phyloP scores from a whole-genome alignment of 257 asterid genomes.

The Salvia splendens region DNA sequence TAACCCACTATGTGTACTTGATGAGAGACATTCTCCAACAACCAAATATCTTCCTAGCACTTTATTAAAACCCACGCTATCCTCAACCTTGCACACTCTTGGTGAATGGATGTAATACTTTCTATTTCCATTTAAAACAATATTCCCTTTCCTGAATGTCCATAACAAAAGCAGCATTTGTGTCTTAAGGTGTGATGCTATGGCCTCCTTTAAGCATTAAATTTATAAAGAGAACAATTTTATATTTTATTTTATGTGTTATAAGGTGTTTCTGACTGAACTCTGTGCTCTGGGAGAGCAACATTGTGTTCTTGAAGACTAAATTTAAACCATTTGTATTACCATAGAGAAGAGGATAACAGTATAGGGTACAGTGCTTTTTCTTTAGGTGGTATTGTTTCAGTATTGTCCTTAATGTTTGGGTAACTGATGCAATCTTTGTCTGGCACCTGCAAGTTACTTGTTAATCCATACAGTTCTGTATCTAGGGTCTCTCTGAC shows the following conservation, averaged over 20 bases:
- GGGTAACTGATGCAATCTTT: conserved; percentile 8
- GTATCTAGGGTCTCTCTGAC: conserved; percentile 26
- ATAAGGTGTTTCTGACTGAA: conserved; percentile 11
- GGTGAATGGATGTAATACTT: too few relatives aligned
- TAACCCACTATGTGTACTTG: too few relatives aligned
- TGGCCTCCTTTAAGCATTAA: neutral
- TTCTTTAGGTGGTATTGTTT: conserved; percentile 9
- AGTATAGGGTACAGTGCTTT: neutral
- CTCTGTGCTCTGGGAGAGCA: neutral
- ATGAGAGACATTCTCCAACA: too few relatives aligned
- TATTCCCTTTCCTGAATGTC: conserved; percentile 18
- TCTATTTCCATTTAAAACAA: neutral
- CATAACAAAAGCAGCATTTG: neutral
- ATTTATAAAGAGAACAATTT: neutral
- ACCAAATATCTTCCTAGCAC: too few relatives aligned
- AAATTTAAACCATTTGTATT: conserved; percentile 7
- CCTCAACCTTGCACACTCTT: too few relatives aligned
- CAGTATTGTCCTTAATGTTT: conserved; percentile 23
- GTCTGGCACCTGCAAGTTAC: conserved; percentile 10
- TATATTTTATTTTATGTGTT: neutral
- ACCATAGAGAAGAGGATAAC: neutral
- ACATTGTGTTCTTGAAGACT: neutral
- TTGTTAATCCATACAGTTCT: conserved; percentile 16
- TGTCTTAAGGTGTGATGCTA: too few relatives aligned
- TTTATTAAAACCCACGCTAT: neutral